Conservation (phyloP, 805 yeast genomes). For the Metschnikowia cubensis region DNA sequence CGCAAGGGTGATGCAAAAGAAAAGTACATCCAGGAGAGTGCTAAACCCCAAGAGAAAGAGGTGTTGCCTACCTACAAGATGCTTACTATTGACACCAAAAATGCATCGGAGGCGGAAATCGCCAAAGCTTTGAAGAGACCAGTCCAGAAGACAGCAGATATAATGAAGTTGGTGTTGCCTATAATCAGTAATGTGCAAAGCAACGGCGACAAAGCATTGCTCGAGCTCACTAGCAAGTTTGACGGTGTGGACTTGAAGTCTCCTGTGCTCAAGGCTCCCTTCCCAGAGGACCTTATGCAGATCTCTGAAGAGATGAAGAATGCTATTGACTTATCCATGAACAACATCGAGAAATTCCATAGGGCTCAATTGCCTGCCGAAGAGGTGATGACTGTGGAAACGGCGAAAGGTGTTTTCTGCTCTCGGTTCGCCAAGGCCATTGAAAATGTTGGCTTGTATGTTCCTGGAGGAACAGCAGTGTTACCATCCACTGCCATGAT, state of each 20-base stretch:
- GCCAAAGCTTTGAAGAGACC: conserved; percentile 78
- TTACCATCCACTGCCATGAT: conserved; percentile 96
- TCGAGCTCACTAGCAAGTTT: conserved; percentile 88
- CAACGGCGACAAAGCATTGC: conserved; percentile 80
- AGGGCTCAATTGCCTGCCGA: conserved; percentile 78
- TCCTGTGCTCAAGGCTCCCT: conserved; percentile 86
- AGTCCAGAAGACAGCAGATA: conserved; percentile 89
- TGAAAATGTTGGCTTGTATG: conserved; percentile 89
- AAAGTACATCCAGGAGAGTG: conserved; percentile 41
- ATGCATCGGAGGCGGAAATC: conserved; percentile 43
- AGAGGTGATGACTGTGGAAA: conserved; percentile 77
- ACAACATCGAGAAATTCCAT: conserved; percentile 88
- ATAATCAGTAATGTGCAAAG: conserved; percentile 73
- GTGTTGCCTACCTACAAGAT: conserved; percentile 38
- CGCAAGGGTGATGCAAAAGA: conserved; percentile 96
- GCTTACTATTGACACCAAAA: conserved; percentile 40
- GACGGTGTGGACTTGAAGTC: conserved; percentile 72
- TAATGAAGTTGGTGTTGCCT: conserved; percentile 89
- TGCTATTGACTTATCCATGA: conserved; percentile 86
- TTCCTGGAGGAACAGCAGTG: conserved; percentile 99
- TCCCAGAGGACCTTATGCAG: conserved; percentile 70
- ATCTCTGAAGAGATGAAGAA: conserved; percentile 68
- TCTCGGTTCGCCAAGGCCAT: conserved; percentile 94
- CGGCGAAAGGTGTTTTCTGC: conserved; percentile 90
- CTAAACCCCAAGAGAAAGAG: conserved; percentile 10